A percentile compares a stretch with the other conserved stretches of the same genome.
phyloP scores from a whole-genome alignment of 371 early-diverging fungal genomes.

The Phascolomyces articulosus region DNA sequence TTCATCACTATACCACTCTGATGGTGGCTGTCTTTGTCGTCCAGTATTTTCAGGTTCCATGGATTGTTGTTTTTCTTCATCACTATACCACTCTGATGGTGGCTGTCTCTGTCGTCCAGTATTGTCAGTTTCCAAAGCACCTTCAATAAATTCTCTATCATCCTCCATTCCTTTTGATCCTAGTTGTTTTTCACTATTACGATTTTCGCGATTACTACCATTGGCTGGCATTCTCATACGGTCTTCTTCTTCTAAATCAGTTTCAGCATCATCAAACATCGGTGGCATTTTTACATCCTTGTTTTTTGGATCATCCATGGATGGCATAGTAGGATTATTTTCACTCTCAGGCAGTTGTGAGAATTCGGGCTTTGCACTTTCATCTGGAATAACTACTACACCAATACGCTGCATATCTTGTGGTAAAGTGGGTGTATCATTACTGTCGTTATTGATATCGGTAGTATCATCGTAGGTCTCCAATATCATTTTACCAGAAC shows the following conservation, averaged over 20 bases:
- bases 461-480: conserved; percentile 4
- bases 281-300: not conserved
- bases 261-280: not conserved
- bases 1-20: not conserved
- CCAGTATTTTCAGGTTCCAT: not conserved
- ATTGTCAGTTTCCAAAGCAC: too few relatives aligned
- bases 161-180: too few relatives aligned
- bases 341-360: not conserved
- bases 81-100: not conserved
- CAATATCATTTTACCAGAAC: conserved; percentile 1
- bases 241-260: not conserved
- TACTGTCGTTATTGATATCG: not conserved
- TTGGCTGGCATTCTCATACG: not conserved
- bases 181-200: too few relatives aligned
- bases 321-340: not conserved
- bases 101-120: not conserved
- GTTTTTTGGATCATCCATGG: not conserved
- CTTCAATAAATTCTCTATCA: too few relatives aligned
- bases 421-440: not conserved
- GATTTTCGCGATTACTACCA: not conserved
- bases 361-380: not conserved
- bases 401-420: conserved; percentile 1
- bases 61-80: not conserved
- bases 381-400: not conserved
- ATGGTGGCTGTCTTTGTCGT: not conserved